Percentiles rank a stretch among this genome's conserved stretches.
Conservation (phyloP, 495 filamentous ascomycete genomes). For the Lepraria neglecta region DNA sequence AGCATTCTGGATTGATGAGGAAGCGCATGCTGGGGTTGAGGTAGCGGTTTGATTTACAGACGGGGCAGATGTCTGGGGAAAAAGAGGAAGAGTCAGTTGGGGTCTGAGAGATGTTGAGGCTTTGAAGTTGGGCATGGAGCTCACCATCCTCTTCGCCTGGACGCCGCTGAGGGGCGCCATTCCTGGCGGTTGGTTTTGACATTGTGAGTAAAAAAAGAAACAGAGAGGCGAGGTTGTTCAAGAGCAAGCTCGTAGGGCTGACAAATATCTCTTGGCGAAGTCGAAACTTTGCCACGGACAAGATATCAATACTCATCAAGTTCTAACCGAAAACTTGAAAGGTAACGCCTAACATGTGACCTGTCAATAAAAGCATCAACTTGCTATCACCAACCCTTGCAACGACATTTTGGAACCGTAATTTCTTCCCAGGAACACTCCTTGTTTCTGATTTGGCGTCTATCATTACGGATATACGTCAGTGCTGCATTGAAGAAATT, state of each 20-base stretch:
- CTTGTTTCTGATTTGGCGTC: no score
- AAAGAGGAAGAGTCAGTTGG: neutral
- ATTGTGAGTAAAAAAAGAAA: conserved; percentile 15
- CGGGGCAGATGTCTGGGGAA: conserved; percentile 75
- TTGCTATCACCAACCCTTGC: no score
- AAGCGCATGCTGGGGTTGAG: conserved; percentile 90
- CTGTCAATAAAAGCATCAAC: no score
- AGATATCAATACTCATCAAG: no score
- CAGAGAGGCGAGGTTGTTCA: neutral
- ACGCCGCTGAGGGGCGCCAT: conserved; percentile 17
- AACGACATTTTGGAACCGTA: no score
- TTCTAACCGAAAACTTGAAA: no score
- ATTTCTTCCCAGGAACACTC: no score
- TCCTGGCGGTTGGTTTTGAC: conserved; percentile 21
- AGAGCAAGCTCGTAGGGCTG: conserved; percentile 18
- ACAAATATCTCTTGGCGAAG: conserved; percentile 16
- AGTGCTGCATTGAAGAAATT: no score
- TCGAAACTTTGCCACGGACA: neutral
- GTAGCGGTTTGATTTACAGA: conserved; percentile 93
- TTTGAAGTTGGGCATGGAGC: conserved; percentile 9
- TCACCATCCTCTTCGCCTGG: conserved; percentile 50
- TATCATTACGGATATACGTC: no score
- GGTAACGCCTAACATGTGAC: no score
- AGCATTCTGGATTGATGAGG: conserved; percentile 95
- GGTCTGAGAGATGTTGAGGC: conserved; percentile 17